Conservation (phyloP, 768 basidiomycete species). For the Hemileccinum impolitum region DNA sequence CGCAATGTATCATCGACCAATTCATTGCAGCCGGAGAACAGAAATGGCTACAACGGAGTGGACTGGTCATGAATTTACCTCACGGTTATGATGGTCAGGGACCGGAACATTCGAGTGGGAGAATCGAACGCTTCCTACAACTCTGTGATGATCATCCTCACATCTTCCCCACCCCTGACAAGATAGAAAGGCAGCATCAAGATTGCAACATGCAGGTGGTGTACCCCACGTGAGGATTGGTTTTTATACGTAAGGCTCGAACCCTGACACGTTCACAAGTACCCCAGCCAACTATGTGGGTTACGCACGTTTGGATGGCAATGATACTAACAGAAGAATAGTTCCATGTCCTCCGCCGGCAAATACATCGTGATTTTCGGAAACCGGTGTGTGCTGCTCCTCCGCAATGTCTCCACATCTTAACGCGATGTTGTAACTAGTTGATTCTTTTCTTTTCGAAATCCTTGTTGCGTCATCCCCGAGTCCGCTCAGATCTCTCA, state of each 20-base stretch:
- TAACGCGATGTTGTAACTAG: conserved; percentile 33
- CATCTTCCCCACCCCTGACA: conserved; percentile 82
- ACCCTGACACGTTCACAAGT: conserved; percentile 36
- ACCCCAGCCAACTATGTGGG: conserved; percentile 91
- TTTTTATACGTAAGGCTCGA: neutral
- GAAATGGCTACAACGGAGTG: conserved; percentile 95
- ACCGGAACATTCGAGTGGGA: conserved; percentile 94
- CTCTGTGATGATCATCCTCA: conserved; percentile 97
- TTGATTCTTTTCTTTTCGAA: conserved; percentile 98
- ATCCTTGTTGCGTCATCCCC: conserved; percentile 91
- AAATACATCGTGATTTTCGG: conserved; percentile 96
- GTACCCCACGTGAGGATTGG: conserved; percentile 77
- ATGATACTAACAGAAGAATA: conserved; percentile 26
- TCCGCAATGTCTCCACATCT: neutral
- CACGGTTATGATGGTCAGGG: conserved; percentile 99
- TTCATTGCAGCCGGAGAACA: conserved; percentile 97
- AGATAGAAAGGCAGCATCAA: conserved; percentile 93
- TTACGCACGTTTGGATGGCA: neutral
- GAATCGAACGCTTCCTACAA: conserved; percentile 95
- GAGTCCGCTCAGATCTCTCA: conserved; percentile 77
- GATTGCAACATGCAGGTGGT: conserved; percentile 99
- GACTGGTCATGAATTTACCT: conserved; percentile 83
- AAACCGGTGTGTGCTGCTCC: conserved; percentile 67
- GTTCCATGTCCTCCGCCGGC: conserved; percentile 97
- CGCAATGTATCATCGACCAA: conserved; percentile 97